These are phyloP conservation scores for Incumbomyces delicatus DNA, from an alignment of 2,329 filamentous ascomycete genomes.

Conservation along the genomic window DNA sequence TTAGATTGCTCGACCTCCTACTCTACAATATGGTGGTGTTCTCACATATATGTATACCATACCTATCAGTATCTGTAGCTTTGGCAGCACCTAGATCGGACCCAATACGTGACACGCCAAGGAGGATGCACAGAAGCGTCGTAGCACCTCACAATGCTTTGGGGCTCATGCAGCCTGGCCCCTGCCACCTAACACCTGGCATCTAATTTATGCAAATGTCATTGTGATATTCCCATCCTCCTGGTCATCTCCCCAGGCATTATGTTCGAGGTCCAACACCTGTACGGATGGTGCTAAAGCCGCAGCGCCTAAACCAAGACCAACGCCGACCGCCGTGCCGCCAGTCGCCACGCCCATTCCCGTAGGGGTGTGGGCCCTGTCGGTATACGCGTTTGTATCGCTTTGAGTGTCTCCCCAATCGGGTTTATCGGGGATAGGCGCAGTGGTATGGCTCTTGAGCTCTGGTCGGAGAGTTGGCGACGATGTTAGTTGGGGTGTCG, in stretches of 20 bases:
- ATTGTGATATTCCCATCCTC: slow-evolving; percentile 67
- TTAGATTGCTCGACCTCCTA: too few species aligned
- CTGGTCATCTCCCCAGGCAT: slow-evolving; percentile 58
- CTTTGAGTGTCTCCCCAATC: slow-evolving; percentile 23
- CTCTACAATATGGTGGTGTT: too few species aligned
- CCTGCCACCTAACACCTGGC: too few species aligned
- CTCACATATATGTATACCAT: too few species aligned
- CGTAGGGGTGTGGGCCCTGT: not conserved
- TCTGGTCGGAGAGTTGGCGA: slow-evolving; percentile 15
- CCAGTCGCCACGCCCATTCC: slow-evolving; percentile 13
- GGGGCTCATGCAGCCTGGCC: too few species aligned
- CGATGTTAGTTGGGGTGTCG: slow-evolving; percentile 7
- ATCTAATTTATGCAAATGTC: slow-evolving; percentile 58
- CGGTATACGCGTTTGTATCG: slow-evolving; percentile 8
- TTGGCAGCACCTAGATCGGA: too few species aligned
- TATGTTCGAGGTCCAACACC: slow-evolving; percentile 36
- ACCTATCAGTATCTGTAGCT: too few species aligned
- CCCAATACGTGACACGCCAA: too few species aligned
- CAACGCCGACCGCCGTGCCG: slow-evolving; percentile 16
- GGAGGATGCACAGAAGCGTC: too few species aligned
- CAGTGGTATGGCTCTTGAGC: slow-evolving; percentile 15
- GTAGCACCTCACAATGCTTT: too few species aligned
- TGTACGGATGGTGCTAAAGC: slow-evolving; percentile 13
- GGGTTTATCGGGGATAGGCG: slow-evolving; percentile 23
- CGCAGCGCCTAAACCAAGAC: not conserved